Conservation (phyloP, 208 protist genomes). For the Leishmania turanica region DNA sequence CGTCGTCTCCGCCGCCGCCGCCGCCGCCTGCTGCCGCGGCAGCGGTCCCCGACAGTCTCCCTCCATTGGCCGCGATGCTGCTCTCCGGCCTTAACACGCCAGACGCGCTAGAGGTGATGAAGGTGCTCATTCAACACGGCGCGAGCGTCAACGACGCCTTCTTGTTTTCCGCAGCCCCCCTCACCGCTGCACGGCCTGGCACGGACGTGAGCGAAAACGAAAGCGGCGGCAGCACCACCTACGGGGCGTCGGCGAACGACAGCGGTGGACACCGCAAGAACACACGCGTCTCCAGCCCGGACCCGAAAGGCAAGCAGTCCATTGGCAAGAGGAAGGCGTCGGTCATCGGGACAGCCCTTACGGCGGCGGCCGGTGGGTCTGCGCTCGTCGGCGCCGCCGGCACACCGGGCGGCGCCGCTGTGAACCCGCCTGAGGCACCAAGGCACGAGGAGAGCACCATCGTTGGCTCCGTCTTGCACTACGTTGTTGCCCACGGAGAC, state of each 20-base stretch:
- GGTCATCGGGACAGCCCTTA: neutral
- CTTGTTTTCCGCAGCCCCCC: constrained; percentile 20
- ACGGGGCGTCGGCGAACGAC: neutral
- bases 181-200: neutral
- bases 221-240: neutral
- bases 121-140: constrained; percentile 52
- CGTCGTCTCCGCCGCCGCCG: neutral
- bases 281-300: neutral
- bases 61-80: constrained; percentile 42
- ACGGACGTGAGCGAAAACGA: neutral
- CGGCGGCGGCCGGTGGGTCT: neutral
- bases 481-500: constrained; percentile 67
- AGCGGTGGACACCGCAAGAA: constrained; percentile 8
- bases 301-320: neutral
- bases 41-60: constrained; percentile 12
- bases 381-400: neutral
- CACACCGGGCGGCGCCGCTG: neutral
- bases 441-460: constrained; percentile 9
- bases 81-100: constrained; percentile 43
- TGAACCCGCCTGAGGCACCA: constrained; percentile 2
- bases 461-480: constrained; percentile 69
- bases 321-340: neutral
- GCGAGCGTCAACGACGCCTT: constrained; percentile 60
- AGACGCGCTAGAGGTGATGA: constrained; percentile 44
- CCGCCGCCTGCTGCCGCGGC: neutral